Conservation (phyloP, 1,139 yeast genomes). For the Magnusiomyces paraingens region DNA sequence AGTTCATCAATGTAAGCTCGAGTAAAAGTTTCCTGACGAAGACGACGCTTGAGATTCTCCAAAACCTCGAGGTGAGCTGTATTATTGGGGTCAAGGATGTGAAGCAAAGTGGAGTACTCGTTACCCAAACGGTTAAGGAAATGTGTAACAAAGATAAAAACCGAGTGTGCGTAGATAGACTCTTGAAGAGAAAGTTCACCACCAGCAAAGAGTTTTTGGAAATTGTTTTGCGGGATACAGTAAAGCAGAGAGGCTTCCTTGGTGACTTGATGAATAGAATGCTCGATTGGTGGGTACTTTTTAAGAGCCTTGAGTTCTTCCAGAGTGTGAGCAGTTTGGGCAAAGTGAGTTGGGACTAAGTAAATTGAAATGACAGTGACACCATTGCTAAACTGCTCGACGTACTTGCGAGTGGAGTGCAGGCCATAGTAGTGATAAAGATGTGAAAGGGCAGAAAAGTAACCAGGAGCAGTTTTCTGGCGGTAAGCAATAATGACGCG, state of each 20-base stretch:
- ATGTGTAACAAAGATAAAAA: constrained; percentile 87
- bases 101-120: constrained; percentile 67
- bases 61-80: constrained; percentile 65
- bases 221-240: constrained; percentile 83
- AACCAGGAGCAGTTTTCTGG: constrained; percentile 78
- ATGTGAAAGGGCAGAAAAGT: constrained; percentile 81
- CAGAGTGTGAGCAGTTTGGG: constrained; percentile 33
- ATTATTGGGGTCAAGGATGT: constrained; percentile 56
- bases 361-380: constrained; percentile 82
- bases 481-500: constrained; percentile 86
- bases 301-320: constrained; percentile 31
- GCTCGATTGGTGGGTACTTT: constrained; percentile 48
- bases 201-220: constrained; percentile 64
- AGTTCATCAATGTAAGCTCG: constrained; percentile 77
- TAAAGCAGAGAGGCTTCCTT: constrained; percentile 91
- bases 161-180: constrained; percentile 89
- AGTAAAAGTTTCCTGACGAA: constrained; percentile 90
- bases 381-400: constrained; percentile 90
- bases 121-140: constrained; percentile 91
- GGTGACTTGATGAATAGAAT: constrained; percentile 82
- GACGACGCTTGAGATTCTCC: constrained; percentile 75
- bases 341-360: constrained; percentile 48
- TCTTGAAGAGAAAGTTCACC: constrained; percentile 89
- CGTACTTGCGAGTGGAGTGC: constrained; percentile 80
- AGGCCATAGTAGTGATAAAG: constrained; percentile 86